These are phyloP conservation scores for Lumnitzera littorea DNA, from an alignment of 345 rosid genomes.

Conservation along the genomic window DNA sequence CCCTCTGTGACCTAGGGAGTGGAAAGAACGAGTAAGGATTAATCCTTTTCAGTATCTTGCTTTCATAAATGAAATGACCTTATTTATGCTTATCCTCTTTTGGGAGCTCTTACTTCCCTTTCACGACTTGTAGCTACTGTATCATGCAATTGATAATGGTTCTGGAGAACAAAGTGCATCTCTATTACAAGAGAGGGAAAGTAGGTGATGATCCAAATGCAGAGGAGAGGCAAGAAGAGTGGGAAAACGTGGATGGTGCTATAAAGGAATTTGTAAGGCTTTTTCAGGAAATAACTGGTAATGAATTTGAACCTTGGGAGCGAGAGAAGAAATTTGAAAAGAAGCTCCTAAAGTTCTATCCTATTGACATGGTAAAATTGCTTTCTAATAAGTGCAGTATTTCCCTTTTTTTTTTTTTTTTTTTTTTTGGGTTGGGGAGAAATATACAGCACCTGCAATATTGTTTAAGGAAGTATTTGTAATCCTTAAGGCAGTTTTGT, in stretches of 20 bases:
- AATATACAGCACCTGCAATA: too few species aligned
- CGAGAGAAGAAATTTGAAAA: constrained; percentile 68
- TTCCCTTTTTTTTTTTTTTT: too few species aligned
- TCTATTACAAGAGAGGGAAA: constrained; percentile 70
- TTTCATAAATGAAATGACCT: neutral
- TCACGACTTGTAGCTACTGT: constrained; percentile 38
- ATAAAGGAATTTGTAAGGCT: constrained; percentile 56
- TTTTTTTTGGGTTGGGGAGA: too few species aligned
- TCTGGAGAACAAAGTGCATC: constrained; percentile 42
- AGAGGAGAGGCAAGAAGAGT: constrained; percentile 66
- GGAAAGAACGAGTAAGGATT: constrained; percentile 46
- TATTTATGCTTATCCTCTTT: neutral
- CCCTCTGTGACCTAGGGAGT: constrained; percentile 57
- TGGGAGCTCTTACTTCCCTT: neutral
- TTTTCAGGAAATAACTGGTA: constrained; percentile 68
- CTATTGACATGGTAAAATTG: constrained; percentile 62
- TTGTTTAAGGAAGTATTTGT: too few species aligned
- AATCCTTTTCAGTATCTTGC: neutral
- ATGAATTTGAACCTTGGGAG: constrained; percentile 83
- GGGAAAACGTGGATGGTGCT: constrained; percentile 48
- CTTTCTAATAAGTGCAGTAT: too few species aligned
- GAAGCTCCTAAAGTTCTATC: constrained; percentile 49
- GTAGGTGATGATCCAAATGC: constrained; percentile 54
- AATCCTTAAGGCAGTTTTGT: neutral
- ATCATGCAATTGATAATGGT: constrained; percentile 58